Evolutionary conservation across 2,329 filamentous ascomycete species (phyloP).

Genomic region (Calonectria multiphialidica): DNA sequence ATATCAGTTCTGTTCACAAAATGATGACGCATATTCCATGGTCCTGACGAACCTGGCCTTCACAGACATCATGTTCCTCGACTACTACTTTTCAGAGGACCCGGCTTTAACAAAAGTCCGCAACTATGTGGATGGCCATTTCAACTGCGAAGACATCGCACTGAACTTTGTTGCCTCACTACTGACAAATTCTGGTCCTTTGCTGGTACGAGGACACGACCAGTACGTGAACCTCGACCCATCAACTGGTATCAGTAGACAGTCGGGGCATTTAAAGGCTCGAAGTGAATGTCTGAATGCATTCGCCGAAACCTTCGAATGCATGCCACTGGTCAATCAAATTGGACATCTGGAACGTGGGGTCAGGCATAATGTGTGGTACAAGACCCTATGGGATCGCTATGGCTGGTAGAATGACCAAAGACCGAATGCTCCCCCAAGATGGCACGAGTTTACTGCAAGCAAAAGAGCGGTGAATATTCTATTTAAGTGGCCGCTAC

Average conservation of each 20-base stretch:
- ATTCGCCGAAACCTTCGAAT: background rate
- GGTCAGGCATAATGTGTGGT: background rate
- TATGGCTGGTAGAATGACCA: background rate
- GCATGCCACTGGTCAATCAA: background rate
- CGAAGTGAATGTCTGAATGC: background rate
- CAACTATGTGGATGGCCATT: background rate
- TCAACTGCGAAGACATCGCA: background rate
- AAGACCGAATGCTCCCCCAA: no score
- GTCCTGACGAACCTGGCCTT: background rate
- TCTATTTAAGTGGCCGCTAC: background rate
- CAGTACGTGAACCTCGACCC: background rate
- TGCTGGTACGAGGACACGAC: background rate
- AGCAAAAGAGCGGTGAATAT: background rate
- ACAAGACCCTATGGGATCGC: background rate
- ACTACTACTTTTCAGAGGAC: background rate
- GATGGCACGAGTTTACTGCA: background rate
- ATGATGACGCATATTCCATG: background rate
- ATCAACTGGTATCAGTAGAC: background rate
- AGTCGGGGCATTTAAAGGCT: background rate
- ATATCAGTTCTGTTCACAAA: background rate
- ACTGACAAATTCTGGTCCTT: background rate
- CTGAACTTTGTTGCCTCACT: background rate
- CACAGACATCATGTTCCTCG: background rate
- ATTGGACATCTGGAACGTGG: background rate
- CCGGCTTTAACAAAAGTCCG: background rate